These are phyloP conservation scores for Stipa capillata DNA, from an alignment of 176 grass and related monocot species.

Conservation along the genomic window DNA sequence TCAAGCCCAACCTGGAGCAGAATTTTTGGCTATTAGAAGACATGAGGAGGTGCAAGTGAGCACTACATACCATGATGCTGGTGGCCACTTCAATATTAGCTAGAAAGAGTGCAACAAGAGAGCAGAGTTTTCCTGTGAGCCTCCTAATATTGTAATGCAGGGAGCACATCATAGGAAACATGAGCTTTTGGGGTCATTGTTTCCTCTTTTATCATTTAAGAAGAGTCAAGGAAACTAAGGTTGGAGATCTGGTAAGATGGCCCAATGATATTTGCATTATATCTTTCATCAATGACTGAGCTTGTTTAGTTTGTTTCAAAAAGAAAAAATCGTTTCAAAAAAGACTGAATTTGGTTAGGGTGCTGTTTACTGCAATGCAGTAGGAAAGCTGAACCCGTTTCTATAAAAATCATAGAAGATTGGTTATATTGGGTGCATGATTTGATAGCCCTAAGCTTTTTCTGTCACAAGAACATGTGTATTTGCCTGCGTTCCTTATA, in stretches of 20 bases:
- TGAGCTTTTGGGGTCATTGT: background rate
- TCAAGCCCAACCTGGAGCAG: background rate
- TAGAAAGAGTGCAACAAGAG: slow-evolving; percentile 12
- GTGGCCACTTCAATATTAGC: slow-evolving; percentile 1
- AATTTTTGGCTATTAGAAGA: slow-evolving; percentile 6
- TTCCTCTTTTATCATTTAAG: slow-evolving; percentile 9
- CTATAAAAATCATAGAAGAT: background rate
- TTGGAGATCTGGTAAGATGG: background rate
- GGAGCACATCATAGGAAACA: slow-evolving; percentile 1
- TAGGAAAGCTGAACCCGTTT: slow-evolving; percentile 18
- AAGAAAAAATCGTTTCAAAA: too few species aligned
- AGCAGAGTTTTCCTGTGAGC: slow-evolving; percentile 23
- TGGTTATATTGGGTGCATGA: background rate
- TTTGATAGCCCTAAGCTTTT: background rate
- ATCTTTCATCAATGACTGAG: slow-evolving; percentile 24
- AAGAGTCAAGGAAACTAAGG: slow-evolving; percentile 11
- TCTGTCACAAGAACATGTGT: background rate
- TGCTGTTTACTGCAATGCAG: slow-evolving; percentile 5
- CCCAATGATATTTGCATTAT: background rate
- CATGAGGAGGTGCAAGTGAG: background rate
- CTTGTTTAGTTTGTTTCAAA: too few species aligned
- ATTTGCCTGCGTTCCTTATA: background rate
- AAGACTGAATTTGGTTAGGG: too few species aligned
- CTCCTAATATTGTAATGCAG: slow-evolving; percentile 17
- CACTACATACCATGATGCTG: slow-evolving; percentile 22